A percentile compares a stretch with the other conserved stretches of the same genome.
phyloP scores from a whole-genome alignment of 441 rosid genomes.

The Metrosideros polymorpha region DNA sequence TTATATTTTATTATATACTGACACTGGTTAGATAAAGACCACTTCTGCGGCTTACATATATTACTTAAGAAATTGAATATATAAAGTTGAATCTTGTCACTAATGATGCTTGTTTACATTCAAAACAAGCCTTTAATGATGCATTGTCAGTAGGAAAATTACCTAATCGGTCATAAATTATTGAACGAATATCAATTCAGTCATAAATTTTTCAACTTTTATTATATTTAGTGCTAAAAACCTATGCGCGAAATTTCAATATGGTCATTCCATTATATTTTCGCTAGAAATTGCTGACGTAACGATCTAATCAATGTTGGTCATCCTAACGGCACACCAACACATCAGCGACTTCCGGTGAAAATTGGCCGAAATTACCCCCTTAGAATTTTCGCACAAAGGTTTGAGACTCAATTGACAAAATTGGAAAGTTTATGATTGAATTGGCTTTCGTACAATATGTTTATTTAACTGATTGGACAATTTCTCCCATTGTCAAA shows the following conservation, averaged over 20 bases:
- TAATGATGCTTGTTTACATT: neutral
- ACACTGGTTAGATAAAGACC: neutral
- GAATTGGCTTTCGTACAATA: rapidly evolving
- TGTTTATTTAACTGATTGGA: neutral
- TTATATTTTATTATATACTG: neutral
- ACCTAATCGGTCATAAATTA: rapidly evolving
- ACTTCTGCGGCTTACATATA: neutral
- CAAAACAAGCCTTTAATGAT: neutral
- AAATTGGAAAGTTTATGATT: neutral
- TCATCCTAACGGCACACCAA: neutral
- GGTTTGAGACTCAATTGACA: rapidly evolving
- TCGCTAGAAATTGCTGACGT: too few relatives aligned
- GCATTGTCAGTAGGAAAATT: neutral
- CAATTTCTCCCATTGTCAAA: neutral
- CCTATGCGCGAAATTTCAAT: neutral
- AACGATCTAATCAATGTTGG: neutral
- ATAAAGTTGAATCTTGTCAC: neutral
- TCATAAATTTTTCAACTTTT: rapidly evolving
- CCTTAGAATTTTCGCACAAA: rapidly evolving
- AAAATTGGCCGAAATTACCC: neutral
- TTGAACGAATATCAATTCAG: rapidly evolving
- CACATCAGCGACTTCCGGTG: neutral
- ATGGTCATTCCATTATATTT: too few relatives aligned
- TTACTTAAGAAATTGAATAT: neutral
- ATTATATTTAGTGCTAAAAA: neutral